These are phyloP conservation scores for Saposhnikovia divaricata DNA, from an alignment of 129 eudicot genomes.

Conservation along the genomic window DNA sequence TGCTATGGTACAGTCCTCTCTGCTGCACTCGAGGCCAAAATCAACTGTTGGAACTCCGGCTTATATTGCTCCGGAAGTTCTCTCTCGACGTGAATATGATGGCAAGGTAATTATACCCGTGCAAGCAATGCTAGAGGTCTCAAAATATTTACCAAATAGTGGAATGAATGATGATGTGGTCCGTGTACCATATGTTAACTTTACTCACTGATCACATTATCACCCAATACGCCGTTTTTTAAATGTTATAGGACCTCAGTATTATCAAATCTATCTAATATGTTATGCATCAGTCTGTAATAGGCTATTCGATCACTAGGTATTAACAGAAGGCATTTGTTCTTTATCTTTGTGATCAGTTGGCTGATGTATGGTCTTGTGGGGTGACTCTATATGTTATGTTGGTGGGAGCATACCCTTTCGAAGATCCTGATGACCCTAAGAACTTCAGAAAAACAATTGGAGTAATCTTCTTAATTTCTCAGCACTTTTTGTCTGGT, in stretches of 20 bases:
- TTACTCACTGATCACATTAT: not conserved
- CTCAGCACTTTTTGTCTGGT: not conserved
- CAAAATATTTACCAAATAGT: not conserved
- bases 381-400: conserved; percentile 13
- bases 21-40: conserved; percentile 12
- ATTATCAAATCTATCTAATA: too few species aligned
- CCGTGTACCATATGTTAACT: too few species aligned
- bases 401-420: conserved; percentile 13
- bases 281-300: too few species aligned
- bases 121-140: not conserved
- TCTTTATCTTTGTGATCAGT: not conserved
- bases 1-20: not conserved
- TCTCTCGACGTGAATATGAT: conserved; percentile 14
- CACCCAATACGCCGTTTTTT: not conserved
- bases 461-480: not conserved
- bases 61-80: conserved; percentile 10
- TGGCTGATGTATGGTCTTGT: conserved; percentile 14
- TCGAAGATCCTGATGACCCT: conserved; percentile 10
- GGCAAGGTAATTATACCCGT: conserved; percentile 1
- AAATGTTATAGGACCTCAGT: too few species aligned
- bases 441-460: conserved; percentile 11
- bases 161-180: too few species aligned
- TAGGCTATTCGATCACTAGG: not conserved
- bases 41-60: conserved; percentile 12
- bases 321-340: not conserved